These are phyloP conservation scores for Mortierella claussenii DNA, from an alignment of 192 early-diverging fungal genomes.

Conservation along the genomic window DNA sequence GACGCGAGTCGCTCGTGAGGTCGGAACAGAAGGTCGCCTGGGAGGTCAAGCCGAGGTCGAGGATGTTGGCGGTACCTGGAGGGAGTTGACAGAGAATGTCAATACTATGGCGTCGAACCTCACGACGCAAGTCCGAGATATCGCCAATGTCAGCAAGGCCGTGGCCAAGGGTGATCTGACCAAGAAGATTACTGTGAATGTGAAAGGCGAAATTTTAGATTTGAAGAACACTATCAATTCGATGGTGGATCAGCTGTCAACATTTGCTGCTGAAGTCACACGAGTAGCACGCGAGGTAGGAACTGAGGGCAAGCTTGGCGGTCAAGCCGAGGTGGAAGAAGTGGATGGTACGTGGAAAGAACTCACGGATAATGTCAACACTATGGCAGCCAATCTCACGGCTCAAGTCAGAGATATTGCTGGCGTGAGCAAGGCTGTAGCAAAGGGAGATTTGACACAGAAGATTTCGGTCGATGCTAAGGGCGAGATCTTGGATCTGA, in stretches of 20 bases:
- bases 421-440: constrained; percentile 72
- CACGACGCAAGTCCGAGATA: constrained; percentile 68
- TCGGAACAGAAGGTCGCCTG: constrained; percentile 68
- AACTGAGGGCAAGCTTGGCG: constrained; percentile 75
- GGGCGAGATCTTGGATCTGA: constrained; percentile 67
- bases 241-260: constrained; percentile 69
- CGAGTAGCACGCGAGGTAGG: constrained; percentile 73
- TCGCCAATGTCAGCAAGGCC: constrained; percentile 66
- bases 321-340: constrained; percentile 65
- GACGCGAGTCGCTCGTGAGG: constrained; percentile 67
- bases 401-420: constrained; percentile 76
- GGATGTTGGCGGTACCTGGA: constrained; percentile 57
- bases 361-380: constrained; percentile 77
- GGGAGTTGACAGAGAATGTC: constrained; percentile 60
- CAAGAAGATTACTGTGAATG: constrained; percentile 64
- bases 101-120: constrained; percentile 32
- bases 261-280: constrained; percentile 60
- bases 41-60: constrained; percentile 68
- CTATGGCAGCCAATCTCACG: constrained; percentile 75
- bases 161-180: constrained; percentile 68
- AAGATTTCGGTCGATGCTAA: constrained; percentile 61
- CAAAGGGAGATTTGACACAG: constrained; percentile 65
- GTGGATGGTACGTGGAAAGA: constrained; percentile 75
- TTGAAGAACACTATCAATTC: constrained; percentile 73
- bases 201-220: constrained; percentile 70